These are phyloP conservation scores for Podospora tetraspora DNA, from an alignment of 495 filamentous ascomycete genomes.

Conservation along the genomic window DNA sequence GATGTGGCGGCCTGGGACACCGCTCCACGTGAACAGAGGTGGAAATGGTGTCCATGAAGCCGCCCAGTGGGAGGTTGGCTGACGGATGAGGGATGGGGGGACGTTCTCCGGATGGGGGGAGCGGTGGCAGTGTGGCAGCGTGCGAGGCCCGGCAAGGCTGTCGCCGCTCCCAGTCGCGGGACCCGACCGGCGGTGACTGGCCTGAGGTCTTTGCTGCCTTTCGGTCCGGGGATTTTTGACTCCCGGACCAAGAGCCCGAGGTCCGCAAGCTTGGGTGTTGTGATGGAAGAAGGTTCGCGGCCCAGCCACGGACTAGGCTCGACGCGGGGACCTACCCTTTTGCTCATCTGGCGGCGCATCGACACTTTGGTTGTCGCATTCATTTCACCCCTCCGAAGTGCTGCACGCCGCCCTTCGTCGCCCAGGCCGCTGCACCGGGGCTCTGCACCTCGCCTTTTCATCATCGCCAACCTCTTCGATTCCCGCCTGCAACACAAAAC, in stretches of 20 bases:
- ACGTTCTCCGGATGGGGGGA: background rate
- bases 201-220: background rate
- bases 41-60: background rate
- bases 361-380: background rate
- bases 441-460: background rate
- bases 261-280: background rate
- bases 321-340: background rate
- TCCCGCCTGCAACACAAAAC: background rate
- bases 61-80: background rate
- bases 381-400: background rate
- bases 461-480: background rate
- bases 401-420: background rate
- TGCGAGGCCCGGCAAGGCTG: background rate
- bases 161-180: background rate
- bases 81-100: background rate
- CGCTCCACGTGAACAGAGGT: background rate
- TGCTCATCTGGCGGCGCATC: background rate
- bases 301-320: background rate
- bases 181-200: background rate
- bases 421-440: background rate
- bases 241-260: background rate
- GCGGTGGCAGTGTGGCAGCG: background rate
- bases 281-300: background rate
- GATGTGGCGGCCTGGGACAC: conserved; percentile 16
- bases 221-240: background rate